Conservation (phyloP, 345 rosid species). For the Capsella bursapastoris region DNA sequence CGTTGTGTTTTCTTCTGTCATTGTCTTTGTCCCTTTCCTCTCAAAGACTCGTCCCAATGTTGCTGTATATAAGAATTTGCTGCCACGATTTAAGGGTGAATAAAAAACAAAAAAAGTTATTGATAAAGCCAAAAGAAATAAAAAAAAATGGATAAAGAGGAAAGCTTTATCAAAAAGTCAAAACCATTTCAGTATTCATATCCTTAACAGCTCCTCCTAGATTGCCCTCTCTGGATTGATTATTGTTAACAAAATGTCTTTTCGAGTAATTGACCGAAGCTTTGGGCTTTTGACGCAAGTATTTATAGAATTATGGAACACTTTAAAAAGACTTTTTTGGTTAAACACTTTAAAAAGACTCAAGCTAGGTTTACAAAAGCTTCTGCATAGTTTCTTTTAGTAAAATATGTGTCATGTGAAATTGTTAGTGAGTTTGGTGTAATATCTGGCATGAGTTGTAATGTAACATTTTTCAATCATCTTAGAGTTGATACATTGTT, state of each 20-base stretch:
- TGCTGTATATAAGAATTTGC: background rate
- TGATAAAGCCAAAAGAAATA: too few relatives aligned
- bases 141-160: too few relatives aligned
- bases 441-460: too few relatives aligned
- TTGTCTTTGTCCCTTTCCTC: background rate
- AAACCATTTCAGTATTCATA: background rate
- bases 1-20: constrained; percentile 31
- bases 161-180: too few relatives aligned
- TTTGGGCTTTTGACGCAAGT: background rate
- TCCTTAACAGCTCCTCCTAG: background rate
- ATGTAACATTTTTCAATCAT: background rate
- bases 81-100: background rate
- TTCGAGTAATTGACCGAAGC: constrained; percentile 12
- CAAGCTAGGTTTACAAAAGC: too few relatives aligned
- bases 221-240: background rate
- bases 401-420: too few relatives aligned
- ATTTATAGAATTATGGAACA: background rate
- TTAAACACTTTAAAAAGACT: background rate
- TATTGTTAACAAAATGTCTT: background rate
- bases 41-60: background rate
- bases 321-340: background rate
- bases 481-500: background rate
- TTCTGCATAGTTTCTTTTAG: too few relatives aligned
- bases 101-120: too few relatives aligned
- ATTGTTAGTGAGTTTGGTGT: too few relatives aligned